These are phyloP conservation scores for Pestalotiopsis sp. DNA, from an alignment of 2,329 filamentous ascomycete genomes.

Conservation along the genomic window DNA sequence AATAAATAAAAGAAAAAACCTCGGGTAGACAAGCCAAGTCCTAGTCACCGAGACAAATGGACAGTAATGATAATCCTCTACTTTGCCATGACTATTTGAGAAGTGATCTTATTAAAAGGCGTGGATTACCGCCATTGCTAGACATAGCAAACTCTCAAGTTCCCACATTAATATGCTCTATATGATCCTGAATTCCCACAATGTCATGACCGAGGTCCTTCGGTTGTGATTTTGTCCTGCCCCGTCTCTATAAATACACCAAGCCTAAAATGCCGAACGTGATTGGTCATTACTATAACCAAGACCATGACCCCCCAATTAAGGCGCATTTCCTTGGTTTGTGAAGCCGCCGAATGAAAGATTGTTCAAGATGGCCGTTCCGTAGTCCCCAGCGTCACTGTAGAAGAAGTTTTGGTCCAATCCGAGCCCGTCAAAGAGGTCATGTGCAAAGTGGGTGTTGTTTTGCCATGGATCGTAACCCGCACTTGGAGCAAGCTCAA, in stretches of 20 bases:
- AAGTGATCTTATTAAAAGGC: not conserved
- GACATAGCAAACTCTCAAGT: not conserved
- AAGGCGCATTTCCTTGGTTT: not conserved
- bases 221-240: not conserved
- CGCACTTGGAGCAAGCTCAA: not conserved
- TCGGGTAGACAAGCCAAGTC: not conserved
- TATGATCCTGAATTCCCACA: not conserved
- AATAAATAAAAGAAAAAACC: too few species aligned
- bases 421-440: slow-evolving; percentile 27
- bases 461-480: slow-evolving; percentile 19
- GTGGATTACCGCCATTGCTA: not conserved
- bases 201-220: not conserved
- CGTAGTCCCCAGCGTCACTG: slow-evolving; percentile 24
- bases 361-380: slow-evolving; percentile 19
- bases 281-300: not conserved
- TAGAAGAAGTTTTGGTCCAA: slow-evolving; percentile 31
- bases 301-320: not conserved
- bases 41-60: not conserved
- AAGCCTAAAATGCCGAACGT: not conserved
- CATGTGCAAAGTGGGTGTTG: slow-evolving; percentile 20
- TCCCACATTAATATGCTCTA: not conserved
- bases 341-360: slow-evolving; percentile 9
- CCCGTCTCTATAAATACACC: not conserved
- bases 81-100: not conserved
- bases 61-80: not conserved